Conservation (phyloP, 2,329 filamentous ascomycete genomes). For the Neonectria neomacrospora region DNA sequence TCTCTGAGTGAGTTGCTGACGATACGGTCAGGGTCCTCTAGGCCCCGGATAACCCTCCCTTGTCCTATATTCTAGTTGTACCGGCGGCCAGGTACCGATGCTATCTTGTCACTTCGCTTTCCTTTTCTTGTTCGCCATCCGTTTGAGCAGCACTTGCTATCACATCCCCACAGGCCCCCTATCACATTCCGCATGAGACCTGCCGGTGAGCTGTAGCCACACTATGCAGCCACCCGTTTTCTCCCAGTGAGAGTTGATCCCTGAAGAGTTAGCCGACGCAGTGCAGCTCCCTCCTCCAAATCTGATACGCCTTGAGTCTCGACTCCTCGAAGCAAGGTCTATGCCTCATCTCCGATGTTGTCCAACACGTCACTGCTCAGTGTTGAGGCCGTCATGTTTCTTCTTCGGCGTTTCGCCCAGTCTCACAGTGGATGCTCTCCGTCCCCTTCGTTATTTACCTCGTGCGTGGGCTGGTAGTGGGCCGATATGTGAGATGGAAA, state of each 20-base stretch:
- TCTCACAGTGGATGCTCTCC: slow-evolving; percentile 16
- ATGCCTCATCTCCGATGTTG: slow-evolving; percentile 13
- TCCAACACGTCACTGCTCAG: slow-evolving; percentile 16
- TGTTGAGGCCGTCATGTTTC: slow-evolving; percentile 13
- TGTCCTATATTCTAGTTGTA: slow-evolving; percentile 7
- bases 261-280: slow-evolving; percentile 9
- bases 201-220: slow-evolving; percentile 15
- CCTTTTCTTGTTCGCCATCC: background rate
- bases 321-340: slow-evolving; percentile 5
- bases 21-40: background rate
- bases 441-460: slow-evolving; percentile 20
- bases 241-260: slow-evolving; percentile 12
- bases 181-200: slow-evolving; percentile 10
- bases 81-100: slow-evolving; percentile 18
- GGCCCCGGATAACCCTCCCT: background rate
- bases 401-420: slow-evolving; percentile 16
- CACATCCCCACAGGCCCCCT: slow-evolving; percentile 16
- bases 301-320: slow-evolving; percentile 24
- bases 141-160: background rate
- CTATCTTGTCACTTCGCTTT: slow-evolving; percentile 9
- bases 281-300: slow-evolving; percentile 15
- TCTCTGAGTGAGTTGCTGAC: background rate
- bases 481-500: slow-evolving; percentile 15
- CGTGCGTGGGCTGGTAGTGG: slow-evolving; percentile 2
- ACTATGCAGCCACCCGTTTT: slow-evolving; percentile 12